Base-by-base conservation (phyloP, 176 grass and related monocot species). In the Chloris gayana region DNA sequence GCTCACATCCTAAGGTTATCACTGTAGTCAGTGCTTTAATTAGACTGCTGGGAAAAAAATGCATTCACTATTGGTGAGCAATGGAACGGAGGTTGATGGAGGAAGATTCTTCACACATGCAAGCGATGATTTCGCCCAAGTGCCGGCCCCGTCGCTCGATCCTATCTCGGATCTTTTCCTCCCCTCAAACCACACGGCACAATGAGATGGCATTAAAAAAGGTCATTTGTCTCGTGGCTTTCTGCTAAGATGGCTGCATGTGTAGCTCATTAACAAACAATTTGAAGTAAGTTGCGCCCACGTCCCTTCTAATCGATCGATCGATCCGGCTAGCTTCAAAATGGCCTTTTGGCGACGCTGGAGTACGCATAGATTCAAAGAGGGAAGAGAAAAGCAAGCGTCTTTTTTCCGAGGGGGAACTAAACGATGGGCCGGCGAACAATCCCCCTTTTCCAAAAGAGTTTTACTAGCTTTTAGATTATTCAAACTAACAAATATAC, bases 71-170 rank as follows among this genome's bases (percentile, higher is more conserved):
- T 60, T 64, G 70, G 65, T 47, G 67, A 83, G 74, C 80, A 17
- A 46, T 3, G 66, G 66, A 59, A 44, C 41, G 80, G 39, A 56
- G 72, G 80, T 42, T 46, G 82, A 76, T 64, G 82, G 31, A 46
- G 76, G 85, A 88, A 88, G 89, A 91, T 91, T 91, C 85, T 78
- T 85, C 82, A 85, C 89, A 91, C 82, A 91, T 91, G 89, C 82
- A 73, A 9, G 82, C 72, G 67, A 91, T 85, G 73, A 84, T 91
- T 75, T 81, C 65, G 75, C 51, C 47, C 75, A 70, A 80, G 80
- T 75, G 69, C 58, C 75, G 57, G 75, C 57, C 57, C 42, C 44
- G 72, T 42, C 17, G 59, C 54, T 66, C 77, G 77, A 85, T 85
- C 65, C 85, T 70, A 91, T 81, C 35, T 76, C 58, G 61, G 69